Base-by-base conservation (phyloP, 331 rosid species). In the Quercus lobata region DNA sequence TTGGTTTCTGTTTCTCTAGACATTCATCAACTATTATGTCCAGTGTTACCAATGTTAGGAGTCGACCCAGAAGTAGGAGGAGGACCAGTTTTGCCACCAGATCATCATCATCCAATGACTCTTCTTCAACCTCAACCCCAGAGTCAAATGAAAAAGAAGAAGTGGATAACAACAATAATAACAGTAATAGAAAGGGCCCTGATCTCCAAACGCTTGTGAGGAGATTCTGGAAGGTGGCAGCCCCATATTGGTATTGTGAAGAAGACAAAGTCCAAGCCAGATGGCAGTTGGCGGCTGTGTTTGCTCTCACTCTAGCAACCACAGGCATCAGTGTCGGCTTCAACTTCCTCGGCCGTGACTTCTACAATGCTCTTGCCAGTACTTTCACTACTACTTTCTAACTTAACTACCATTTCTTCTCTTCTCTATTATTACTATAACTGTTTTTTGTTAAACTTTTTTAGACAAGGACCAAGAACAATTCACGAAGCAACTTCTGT, bases 291-390 rank as follows among this genome's bases (percentile, higher is more conserved):
- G 98, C 89, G 71, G 86, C 88, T 79, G 94, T 96, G 69, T 91
- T 96, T 77, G 92, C 91, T 83, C 97, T 96, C 82, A 88, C 99
- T 77, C 81, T 96, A 79, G 96, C 88, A 68, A 91, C 98, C 69
- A 96, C 99, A 71, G 99, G 98, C 25, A 89, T 96, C 79, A 90
- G 92, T 81, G 98, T 96, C 52, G 97, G 96, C 44, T 93, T 96
- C 92, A 93, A 71, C 85, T 96, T 93, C 79, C 91, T 93, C 24
- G 96, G 99, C 80, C 91, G 99, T 15, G 99, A 96, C 87, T 96
- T 96, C 89, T 96, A 85, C 74, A 96, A 96, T 57, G 89, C 98
- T 49, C 97, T 93, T 73, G 97, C 99, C 68, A 95, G 97, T 95
- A 86, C 78, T 86, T 89, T 82, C 75, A 8, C 77, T 8, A 78